Percentiles rank a stretch among this genome's conserved stretches.
phyloP scores from a whole-genome alignment of 192 early-diverging fungal genomes.

The Coemansia reversa region DNA sequence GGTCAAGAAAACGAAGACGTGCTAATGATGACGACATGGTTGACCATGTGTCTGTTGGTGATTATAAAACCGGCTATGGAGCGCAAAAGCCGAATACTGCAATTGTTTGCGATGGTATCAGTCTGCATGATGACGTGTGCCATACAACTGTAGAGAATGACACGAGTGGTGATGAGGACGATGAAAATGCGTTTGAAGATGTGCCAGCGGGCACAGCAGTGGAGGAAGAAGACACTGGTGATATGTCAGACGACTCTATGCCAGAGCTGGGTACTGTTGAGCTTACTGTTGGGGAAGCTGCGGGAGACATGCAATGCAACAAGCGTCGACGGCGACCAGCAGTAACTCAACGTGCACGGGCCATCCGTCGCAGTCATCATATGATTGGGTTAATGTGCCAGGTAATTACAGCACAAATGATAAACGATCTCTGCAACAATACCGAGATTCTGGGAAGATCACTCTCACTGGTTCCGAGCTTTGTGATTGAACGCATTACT shows the following conservation, averaged over 20 bases:
- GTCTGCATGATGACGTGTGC: background rate
- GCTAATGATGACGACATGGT: slow-evolving; percentile 25
- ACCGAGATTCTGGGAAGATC: slow-evolving; percentile 9
- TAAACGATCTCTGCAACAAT: slow-evolving; percentile 23
- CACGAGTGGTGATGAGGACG: background rate
- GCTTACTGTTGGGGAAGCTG: slow-evolving; percentile 27
- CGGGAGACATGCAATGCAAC: background rate
- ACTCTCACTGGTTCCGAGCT: slow-evolving; percentile 29
- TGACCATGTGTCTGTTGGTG: slow-evolving; percentile 11
- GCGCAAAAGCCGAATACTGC: background rate
- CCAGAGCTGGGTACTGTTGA: slow-evolving; percentile 50
- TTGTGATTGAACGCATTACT: slow-evolving; percentile 16
- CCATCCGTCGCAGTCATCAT: slow-evolving; percentile 38
- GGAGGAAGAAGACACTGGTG: slow-evolving; percentile 5
- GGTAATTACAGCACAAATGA: slow-evolving; percentile 4
- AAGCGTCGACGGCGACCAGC: slow-evolving; percentile 10
- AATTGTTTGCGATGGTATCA: background rate
- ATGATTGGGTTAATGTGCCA: slow-evolving; percentile 35
- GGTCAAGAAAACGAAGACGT: background rate
- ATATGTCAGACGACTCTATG: slow-evolving; percentile 22
- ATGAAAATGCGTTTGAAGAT: slow-evolving; percentile 14
- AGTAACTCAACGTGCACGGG: slow-evolving; percentile 36
- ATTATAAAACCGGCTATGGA: background rate
- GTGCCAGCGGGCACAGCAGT: background rate
- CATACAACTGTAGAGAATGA: background rate